Conservation (phyloP, 2,329 filamentous ascomycete species). For the Lasiodiplodia gonubiensis region DNA sequence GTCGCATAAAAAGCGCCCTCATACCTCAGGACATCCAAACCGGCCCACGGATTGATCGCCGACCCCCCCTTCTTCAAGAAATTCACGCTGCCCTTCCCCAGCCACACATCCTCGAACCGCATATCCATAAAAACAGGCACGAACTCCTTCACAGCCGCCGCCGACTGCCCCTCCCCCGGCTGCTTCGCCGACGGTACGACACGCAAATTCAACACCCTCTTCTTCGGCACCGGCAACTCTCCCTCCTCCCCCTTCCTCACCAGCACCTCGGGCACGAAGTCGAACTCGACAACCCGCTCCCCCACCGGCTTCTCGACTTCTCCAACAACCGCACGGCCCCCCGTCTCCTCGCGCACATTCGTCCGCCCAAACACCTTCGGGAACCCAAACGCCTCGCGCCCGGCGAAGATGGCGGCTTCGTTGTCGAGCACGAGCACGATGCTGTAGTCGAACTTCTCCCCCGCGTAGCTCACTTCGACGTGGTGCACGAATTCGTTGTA, state of each 20-base stretch:
- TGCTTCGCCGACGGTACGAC: background rate
- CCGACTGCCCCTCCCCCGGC: too few species aligned
- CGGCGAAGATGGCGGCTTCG: constrained; percentile 25
- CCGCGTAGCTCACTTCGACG: constrained; percentile 13
- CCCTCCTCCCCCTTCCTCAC: background rate
- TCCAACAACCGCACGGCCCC: background rate
- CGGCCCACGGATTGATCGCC: background rate
- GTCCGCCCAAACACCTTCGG: constrained; percentile 25
- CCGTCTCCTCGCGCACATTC: background rate
- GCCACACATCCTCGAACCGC: background rate
- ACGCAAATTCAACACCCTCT: background rate
- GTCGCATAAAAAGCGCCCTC: background rate
- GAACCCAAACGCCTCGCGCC: constrained; percentile 21
- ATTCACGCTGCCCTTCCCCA: background rate
- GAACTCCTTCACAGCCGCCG: background rate
- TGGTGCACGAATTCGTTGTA: constrained; percentile 25
- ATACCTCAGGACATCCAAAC: background rate
- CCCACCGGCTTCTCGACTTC: background rate
- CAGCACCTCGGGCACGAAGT: background rate
- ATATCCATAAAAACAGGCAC: background rate
- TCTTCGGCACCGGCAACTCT: too few species aligned
- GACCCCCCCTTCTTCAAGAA: background rate
- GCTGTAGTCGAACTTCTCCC: constrained; percentile 13
- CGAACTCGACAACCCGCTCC: background rate
- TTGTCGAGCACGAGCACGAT: constrained; percentile 24